Percentiles rank a stretch among this genome's conserved stretches.
These are phyloP conservation scores for Ustilago nuda DNA, from an alignment of 1,284 basidiomycete genomes.

Conservation along the genomic window DNA sequence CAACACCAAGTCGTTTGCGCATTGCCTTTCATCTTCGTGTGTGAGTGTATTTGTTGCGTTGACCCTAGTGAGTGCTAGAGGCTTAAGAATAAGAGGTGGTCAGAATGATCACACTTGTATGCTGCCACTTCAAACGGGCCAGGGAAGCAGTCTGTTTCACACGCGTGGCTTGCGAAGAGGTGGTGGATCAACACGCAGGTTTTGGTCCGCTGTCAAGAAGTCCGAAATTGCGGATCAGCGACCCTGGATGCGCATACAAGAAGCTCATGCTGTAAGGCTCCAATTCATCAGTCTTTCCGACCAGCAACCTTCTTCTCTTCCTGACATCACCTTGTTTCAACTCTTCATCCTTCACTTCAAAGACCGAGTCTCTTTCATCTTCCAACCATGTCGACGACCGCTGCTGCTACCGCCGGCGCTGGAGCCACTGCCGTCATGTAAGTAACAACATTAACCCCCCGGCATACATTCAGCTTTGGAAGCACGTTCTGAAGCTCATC, in stretches of 20 bases:
- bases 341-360: neutral
- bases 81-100: neutral
- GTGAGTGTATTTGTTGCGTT: neutral
- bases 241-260: constrained; percentile 5
- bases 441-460: constrained; percentile 6
- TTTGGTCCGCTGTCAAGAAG: neutral
- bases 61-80: too few species aligned
- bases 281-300: neutral
- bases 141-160: neutral
- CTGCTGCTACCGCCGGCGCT: constrained; percentile 11
- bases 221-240: neutral
- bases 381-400: constrained; percentile 14
- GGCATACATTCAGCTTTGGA: neutral
- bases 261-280: neutral
- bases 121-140: neutral
- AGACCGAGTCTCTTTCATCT: neutral
- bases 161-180: neutral
- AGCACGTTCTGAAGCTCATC: too few species aligned
- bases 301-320: neutral
- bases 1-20: constrained; percentile 13
- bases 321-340: neutral
- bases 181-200: neutral
- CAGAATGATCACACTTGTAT: neutral
- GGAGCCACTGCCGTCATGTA: constrained; percentile 37
- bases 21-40: neutral